Evolutionary conservation across 2,329 filamentous ascomycete species (phyloP).

Genomic region (Iodosphaeria phyllophila): DNA sequence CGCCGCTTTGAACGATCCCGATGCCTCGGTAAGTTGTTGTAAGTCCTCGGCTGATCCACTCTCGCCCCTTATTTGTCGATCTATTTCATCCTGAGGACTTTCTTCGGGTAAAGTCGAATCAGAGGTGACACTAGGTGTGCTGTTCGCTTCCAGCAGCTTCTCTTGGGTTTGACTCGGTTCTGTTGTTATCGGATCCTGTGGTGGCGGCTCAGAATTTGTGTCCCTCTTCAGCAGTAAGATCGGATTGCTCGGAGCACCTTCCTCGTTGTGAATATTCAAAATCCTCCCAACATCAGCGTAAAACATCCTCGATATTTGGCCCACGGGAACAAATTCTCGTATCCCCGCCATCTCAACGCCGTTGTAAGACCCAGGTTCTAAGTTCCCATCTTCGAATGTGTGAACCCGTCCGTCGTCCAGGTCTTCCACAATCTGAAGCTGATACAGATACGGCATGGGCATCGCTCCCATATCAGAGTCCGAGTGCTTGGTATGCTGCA

Average conservation of each 20-base stretch:
- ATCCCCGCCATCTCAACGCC: conserved; percentile 25
- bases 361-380: conserved; percentile 16
- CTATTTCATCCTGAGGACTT: conserved; percentile 23
- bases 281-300: conserved; percentile 85
- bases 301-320: conserved; percentile 69
- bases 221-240: conserved; percentile 53
- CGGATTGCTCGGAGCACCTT: conserved; percentile 51
- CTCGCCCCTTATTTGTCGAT: conserved; percentile 24
- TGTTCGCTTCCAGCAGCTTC: too few relatives aligned
- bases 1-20: too few relatives aligned
- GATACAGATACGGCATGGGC: conserved; percentile 43
- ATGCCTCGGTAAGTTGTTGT: too few relatives aligned
- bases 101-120: conserved; percentile 9
- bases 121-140: conserved; percentile 3
- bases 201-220: conserved; percentile 14
- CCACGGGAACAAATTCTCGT: conserved; percentile 31
- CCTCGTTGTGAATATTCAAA: conserved; percentile 48
- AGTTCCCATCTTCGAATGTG: conserved; percentile 17
- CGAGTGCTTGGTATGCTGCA: conserved; percentile 2
- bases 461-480: conserved; percentile 14
- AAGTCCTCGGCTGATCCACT: conserved; percentile 7
- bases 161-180: too few relatives aligned
- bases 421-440: conserved; percentile 69
- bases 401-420: conserved; percentile 39
- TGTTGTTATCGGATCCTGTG: too few relatives aligned